Evolutionary conservation across 495 filamentous ascomycete genomes (phyloP).

Genomic region (Penicillium herquei): DNA sequence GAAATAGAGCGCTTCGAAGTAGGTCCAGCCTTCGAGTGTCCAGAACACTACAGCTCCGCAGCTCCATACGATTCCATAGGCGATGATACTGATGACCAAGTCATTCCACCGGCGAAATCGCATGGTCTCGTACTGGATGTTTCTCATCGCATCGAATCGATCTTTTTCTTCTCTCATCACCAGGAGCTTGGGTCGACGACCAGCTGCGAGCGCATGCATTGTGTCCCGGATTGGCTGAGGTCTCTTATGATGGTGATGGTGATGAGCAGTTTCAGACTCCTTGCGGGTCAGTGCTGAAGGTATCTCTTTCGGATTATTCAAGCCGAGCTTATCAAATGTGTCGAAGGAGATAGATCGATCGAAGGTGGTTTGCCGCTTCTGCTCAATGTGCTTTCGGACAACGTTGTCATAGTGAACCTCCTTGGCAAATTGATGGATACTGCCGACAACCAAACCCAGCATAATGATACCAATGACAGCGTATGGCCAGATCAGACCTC

Average conservation of each 20-base stretch:
- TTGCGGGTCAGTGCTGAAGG: conserved; percentile 2
- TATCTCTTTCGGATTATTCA: background rate
- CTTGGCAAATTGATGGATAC: conserved; percentile 67
- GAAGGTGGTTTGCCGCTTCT: conserved; percentile 55
- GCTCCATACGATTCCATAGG: conserved; percentile 70
- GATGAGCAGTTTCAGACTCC: conserved; percentile 8
- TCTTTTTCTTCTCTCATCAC: conserved; percentile 59
- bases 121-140: conserved; percentile 65
- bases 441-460: conserved; percentile 82
- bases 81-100: conserved; percentile 63
- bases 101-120: conserved; percentile 67
- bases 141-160: conserved; percentile 77
- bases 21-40: conserved; percentile 53
- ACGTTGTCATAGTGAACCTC: conserved; percentile 67
- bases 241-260: conserved; percentile 10
- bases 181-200: conserved; percentile 26
- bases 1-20: conserved; percentile 82
- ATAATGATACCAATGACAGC: conserved; percentile 83
- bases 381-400: conserved; percentile 60
- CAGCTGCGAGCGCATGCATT: conserved; percentile 18
- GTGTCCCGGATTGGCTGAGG: conserved; percentile 25
- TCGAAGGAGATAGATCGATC: conserved; percentile 49
- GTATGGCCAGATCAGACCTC: conserved; percentile 75
- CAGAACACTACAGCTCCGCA: conserved; percentile 79
- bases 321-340: conserved; percentile 22